Base-by-base conservation (phyloP, 2,329 filamentous ascomycete species). In the Aspergillus hortae region DNA sequence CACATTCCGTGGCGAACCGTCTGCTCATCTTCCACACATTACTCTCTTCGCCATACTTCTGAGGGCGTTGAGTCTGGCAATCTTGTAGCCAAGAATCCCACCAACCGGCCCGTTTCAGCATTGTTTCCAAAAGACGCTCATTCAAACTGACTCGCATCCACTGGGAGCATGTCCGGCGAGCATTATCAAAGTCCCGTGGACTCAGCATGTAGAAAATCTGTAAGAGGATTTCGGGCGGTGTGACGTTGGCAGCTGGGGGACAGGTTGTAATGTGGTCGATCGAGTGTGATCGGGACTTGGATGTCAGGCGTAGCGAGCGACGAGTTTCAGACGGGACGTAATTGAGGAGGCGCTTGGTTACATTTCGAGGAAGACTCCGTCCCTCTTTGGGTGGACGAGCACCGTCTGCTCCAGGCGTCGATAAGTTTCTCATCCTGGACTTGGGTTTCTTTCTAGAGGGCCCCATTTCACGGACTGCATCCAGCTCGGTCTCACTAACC, bases 111-210 rank as follows among this genome's bases (percentile, higher is more conserved):
- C 78, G 71, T 57, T 73, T 76, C 42, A 86, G 61, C 80, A 85
- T 84, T 2, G 60, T 61, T 23, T 69, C 66, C 10, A 87, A 68
- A 2, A 87, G 58, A 2, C 60, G 67, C 40, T 68, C 66, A 46
- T 84, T 71, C n/a, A 87, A 64, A 46, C 82, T 81, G 19, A 76
- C 77, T 35, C 76, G 66, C 71, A 85, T 82, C 85, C 82, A 88
- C 33, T 69, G 67, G 43, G 78, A 77, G 61, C 83, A 88, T 15
- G 78, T 78, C 55, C 81, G 79, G 15, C 84, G 77, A 14, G 83
- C 82, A 49, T 80, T 74, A 59, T 88, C 80, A 63, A 86, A 87
- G 58, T 80, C 76, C 21, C 67, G 65, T 0, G 79, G 78, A 12
- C 65, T 58, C 4, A 81, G 64, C 56, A 74, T 69, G 5, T 55